Base-by-base conservation (phyloP, 805 yeast genomes). In the Metschnikowia orientalis region DNA sequence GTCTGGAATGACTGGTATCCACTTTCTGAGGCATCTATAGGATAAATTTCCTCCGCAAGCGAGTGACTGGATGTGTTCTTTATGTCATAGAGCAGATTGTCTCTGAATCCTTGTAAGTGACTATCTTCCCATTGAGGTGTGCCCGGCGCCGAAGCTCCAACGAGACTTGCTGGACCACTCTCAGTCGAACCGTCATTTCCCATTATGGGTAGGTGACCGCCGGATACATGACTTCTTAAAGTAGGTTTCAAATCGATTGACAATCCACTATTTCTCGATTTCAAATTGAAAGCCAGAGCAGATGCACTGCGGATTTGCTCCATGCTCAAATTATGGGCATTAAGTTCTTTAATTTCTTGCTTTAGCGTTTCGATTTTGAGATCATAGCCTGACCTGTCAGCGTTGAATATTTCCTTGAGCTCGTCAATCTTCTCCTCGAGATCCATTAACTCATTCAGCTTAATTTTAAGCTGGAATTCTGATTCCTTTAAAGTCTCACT, bases 1-100 rank as follows among this genome's bases (percentile, higher is more conserved):
- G 33, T 35, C 26, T 35, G 36, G 12, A 25, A 28, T 18, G 18
- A 35, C 11, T 5, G 37, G 39, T 29, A 35, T 6, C 29, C 33
- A 4, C 35, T 30, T 8, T 45, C 47, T 1, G 43, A 34, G 2
- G 44, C 42, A 11, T 45, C 44, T 6, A 23, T 36, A 2, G 46
- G 47, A 21, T 35, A 43, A 3, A 43, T 43, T 11, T 41, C 44
- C 63, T 42, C 74, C 77, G 5, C 75, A 77, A 32, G 71, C 44
- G 26, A 56, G 58, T 28, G 70, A 3, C 38, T 30, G 14, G 38
- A 34, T 4, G 20, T 8, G 15, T 34, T 31, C 9, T 26, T 28
- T 14, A 34, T 30, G n/a, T 35, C 43, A 21, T 32, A 35, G n/a
- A 26, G 10, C 29, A 26, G 25, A 15, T 28, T 28, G 10, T 28